Base-by-base conservation (phyloP, 768 basidiomycete genomes). In the Tulasnella sp. region DNA sequence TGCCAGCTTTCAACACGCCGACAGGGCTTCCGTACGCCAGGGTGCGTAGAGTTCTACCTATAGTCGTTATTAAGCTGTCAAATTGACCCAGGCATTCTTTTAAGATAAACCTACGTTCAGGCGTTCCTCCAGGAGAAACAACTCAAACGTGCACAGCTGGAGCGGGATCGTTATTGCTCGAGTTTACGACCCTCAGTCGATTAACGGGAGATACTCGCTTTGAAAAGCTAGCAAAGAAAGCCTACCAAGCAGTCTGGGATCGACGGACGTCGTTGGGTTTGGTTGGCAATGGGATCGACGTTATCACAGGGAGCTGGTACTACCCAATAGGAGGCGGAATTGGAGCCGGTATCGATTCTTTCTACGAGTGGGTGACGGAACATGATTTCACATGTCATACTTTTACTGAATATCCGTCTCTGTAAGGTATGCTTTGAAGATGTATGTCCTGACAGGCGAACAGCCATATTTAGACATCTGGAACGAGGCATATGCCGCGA, bases 241-340 rank as follows among this genome's bases (percentile, higher is more conserved):
- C 97, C 0, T 98, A 92, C 79, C 93, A 95, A 79, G 93, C 90
- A 1, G 80, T 98, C 0, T 99, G 96, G 97, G 94, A 96, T 78
- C 86, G 93, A 65, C 88, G 88, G 76, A 93, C 93, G 34, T 85
- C 88, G 35, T 88, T 96, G 62, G 89, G 89, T 47, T 83, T 98
- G 63, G 87, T 98, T 7, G 93, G 94, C 16, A 98, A 98, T 77
- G 91, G 81, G 2, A 89, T 98, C 75, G 91, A 94, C 78, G 88
- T 88, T 39, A 84, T 86, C 80, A 90, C 86, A 36, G 94, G 95
- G 72, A 91, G 81, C 40, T 97, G 94, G 94, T 86, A 84, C 16
- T 80, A 83, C 64, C 93, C 94, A 19, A 89, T 93, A 74, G 80
- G 89, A 7, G 89, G 88, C 34, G 86, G 90, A 1, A 91, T 95